Base-by-base conservation (phyloP, 1,284 basidiomycete genomes). In the Polyporus tsugae region DNA sequence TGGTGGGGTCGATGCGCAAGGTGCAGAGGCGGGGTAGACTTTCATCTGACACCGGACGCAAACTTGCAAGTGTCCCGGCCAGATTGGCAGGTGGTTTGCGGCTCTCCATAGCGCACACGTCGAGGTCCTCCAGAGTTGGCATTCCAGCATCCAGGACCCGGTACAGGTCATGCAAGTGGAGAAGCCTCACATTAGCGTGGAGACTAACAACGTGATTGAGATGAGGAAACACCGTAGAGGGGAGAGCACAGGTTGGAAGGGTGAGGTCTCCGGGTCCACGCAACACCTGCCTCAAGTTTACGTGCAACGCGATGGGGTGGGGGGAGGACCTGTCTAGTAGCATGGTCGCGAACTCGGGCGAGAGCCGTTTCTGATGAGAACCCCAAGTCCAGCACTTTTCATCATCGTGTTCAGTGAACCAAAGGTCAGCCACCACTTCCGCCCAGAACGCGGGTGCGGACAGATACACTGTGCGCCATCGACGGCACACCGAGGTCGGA, bases 381-480 rank as follows among this genome's bases (percentile, higher is more conserved):
- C 4, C 3, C 46, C 6, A 44, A 6, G 4, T 19, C 46, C 10
- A 49, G 6, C 0, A 49, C 2, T 7, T 13, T 44, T 19, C 29
- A n/a, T 38, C 35, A 7, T 1, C 1, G 6, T 22, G 4, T 42
- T 19, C 15, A 19, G 19, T 4, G n/a, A 58, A 58, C 11, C 1
- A 5, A 19, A 58, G 55, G 15, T 6, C 35, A 4, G 35, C 13
- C 3, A 58, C 29, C n/a, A n/a, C n/a, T 39, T n/a, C 36, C n/a
- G 57, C 57, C 57, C 57, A 59, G 36, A 59, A 59, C 36, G 19
- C 35, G 10, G 36, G n/a, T 22, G 57, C 39, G 35, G 35, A 22
- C 9, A 39, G 35, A 22, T 59, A 59, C 15, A 39, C 10, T 2
- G 19, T 19, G 57, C n/a, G 38, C 57, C 57, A 59, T 39, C 36